Evolutionary conservation across 345 rosid genomes (phyloP), one percentile per base, ranked within the genome.

Genomic region (Murraya koenigii): DNA sequence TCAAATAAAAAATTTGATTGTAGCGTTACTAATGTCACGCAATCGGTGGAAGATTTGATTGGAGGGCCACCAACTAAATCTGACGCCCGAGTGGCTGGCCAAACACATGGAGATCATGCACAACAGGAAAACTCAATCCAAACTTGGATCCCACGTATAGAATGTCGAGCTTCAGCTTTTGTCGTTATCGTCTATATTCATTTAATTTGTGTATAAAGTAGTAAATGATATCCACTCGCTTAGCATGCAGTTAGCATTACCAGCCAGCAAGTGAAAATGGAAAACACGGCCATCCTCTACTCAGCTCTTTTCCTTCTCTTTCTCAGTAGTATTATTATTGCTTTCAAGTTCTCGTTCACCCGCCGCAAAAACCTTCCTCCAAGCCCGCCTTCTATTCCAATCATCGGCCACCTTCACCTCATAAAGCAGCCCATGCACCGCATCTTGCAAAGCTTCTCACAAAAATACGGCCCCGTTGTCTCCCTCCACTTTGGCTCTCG

Each of bases 361-460:
- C 8, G 62, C 3, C 36, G 28, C 33, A 73, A 49, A 8, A 85
- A 80, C 5, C 83, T 84, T 20, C 89, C 89, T 2, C 89, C 88
- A 6, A 75, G 82, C 77, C 89, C 89, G 10, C 77, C 66, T 47
- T 66, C 84, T 7, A 66, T 84, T 4, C 87, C 89, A 1, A 69
- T 88, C 36, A 23, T 86, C 0, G 89, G 91, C 30, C 88, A 88
- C 82, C 87, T 88, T 36, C 85, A 76, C 69, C 89, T 75, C 76
- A n/a, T 82, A 15, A 81, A 78, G 66, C 82, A 66, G 6, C 85
- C 81, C 25, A 13, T 78, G 22, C 83, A 86, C 62, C 58, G 75
- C 0, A 38, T 55, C 62, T 62, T 82, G 60, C 64, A 66, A 28
- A 13, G 23, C 26, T 75, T 87, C 35, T 83, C 91, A 17, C 60